Evolutionary conservation across 257 asterid species (phyloP), one percentile per base, ranked within the genome.

Genomic region (Ajuga chamaepitys): DNA sequence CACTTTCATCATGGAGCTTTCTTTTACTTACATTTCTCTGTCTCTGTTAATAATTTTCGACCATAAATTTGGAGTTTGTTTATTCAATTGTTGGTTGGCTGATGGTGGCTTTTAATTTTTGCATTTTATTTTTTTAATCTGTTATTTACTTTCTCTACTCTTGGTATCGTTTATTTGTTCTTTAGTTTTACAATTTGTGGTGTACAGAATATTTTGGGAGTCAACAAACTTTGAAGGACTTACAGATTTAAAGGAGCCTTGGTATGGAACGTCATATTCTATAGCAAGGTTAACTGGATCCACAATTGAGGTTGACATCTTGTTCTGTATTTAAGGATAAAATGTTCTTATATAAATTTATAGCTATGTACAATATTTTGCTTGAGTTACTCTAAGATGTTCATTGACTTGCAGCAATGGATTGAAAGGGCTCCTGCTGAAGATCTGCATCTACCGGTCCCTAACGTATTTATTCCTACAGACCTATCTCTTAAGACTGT

Each of bases 231-330:
- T 94, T 76, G 89, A 88, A 79, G 97, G 93, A 40, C 77, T 73
- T 44, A 73, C 91, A 3, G 73, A 79, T 75, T 71, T 59, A 72
- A 71, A 70, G 20, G 99, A 94, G 77, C 97, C 97, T 57, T 90
- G 99, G 97, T 94, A 94, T 78, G 95, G 97, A 76, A 94, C 99
- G 18, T 82, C 87, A 55, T 90, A 80, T 80, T 81, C 91, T 68
- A 53, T 82, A 20, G 97, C 88, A 75, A 79, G 76, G 72, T 70
- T 90, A 59, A 64, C 77, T 74, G 81, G 82, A 51, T 80, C 89
- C 66, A 74, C 71, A 35, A 83, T 86, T 80, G 87, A 86, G 99
- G 99, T 94, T 73, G 68, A 81, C 53, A 77, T 70, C 79, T 57
- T 41, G 47, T 60, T 65, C 58, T 47, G 42, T 58, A 41, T 37